Evolutionary conservation across 345 rosid genomes (phyloP).

Genomic region (Atalantia buxifolia): DNA sequence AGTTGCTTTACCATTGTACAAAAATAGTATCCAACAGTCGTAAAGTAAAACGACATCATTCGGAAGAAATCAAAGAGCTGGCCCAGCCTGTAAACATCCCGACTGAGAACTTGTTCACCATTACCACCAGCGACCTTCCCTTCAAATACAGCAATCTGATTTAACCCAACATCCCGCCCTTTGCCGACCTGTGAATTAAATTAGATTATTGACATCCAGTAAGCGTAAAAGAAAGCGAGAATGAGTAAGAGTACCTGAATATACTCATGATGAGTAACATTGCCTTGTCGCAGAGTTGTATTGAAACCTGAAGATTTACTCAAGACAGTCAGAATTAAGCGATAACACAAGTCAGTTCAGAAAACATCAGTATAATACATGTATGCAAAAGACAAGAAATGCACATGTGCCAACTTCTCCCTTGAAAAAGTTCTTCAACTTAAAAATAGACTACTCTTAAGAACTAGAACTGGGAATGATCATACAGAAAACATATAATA

Average conservation of each 20-base stretch:
- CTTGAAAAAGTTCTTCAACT: not conserved
- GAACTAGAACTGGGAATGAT: not conserved
- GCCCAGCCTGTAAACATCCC: conserved; percentile 97
- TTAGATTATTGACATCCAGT: not conserved
- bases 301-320: conserved; percentile 63
- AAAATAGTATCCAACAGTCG: conserved; percentile 90
- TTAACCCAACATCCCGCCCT: conserved; percentile 98
- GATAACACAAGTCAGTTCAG: not conserved
- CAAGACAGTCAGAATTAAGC: not conserved
- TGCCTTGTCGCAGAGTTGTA: conserved; percentile 95
- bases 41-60: conserved; percentile 96
- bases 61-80: conserved; percentile 97
- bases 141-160: conserved; percentile 96
- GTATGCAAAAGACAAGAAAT: not conserved
- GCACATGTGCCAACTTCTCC: not conserved
- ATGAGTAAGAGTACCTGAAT: conserved; percentile 58
- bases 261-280: conserved; percentile 97
- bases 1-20: conserved; percentile 82
- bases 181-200: conserved; percentile 78
- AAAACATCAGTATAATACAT: not conserved
- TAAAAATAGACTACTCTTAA: not conserved
- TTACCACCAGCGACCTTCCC: conserved; percentile 99
- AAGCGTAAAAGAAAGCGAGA: not conserved
- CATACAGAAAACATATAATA: not conserved
- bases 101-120: conserved; percentile 98